A percentile compares a stretch with the other conserved stretches of the same genome.
phyloP scores from a whole-genome alignment of 352 stramenopile species.

The Pythium angustatum region DNA sequence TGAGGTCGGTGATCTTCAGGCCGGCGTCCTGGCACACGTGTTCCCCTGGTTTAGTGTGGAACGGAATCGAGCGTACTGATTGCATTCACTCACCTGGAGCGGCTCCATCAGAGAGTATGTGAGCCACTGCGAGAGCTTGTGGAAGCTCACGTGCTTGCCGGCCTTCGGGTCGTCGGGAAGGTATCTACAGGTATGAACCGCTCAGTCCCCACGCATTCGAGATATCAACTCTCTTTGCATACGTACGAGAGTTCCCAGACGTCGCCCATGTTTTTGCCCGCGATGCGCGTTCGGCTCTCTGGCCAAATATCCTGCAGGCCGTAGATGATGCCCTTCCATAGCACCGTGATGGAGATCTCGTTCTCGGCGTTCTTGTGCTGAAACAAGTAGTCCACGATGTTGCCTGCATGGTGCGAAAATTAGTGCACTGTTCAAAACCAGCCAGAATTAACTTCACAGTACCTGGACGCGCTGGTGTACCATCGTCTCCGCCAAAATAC shows the following conservation, averaged over 20 bases:
- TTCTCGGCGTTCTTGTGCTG: constrained; percentile 50
- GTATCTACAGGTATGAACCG: constrained; percentile 50
- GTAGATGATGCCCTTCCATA: constrained; percentile 83
- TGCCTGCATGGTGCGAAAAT: constrained; percentile 34
- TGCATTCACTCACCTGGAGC: constrained; percentile 37
- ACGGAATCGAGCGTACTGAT: background rate
- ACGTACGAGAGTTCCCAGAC: constrained; percentile 78
- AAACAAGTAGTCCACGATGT: constrained; percentile 80
- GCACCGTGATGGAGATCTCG: constrained; percentile 63
- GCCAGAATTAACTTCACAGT: no score
- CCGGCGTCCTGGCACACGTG: constrained; percentile 46
- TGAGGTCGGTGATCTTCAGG: constrained; percentile 74
- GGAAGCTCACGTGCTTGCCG: constrained; percentile 79
- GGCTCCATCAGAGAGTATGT: constrained; percentile 90
- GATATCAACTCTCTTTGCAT: background rate
- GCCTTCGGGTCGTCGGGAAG: constrained; percentile 47
- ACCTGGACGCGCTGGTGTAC: constrained; percentile 46
- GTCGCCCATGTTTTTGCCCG: constrained; percentile 80
- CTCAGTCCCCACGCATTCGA: no score
- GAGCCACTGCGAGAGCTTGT: constrained; percentile 90
- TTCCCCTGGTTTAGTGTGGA: background rate
- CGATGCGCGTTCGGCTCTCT: constrained; percentile 65
- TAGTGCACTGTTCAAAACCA: no score
- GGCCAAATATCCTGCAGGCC: constrained; percentile 87
- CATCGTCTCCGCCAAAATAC: constrained; percentile 58